Evolutionary conservation across 257 asterid species (phyloP).

Genomic region (Galeopsis tetrahit): DNA sequence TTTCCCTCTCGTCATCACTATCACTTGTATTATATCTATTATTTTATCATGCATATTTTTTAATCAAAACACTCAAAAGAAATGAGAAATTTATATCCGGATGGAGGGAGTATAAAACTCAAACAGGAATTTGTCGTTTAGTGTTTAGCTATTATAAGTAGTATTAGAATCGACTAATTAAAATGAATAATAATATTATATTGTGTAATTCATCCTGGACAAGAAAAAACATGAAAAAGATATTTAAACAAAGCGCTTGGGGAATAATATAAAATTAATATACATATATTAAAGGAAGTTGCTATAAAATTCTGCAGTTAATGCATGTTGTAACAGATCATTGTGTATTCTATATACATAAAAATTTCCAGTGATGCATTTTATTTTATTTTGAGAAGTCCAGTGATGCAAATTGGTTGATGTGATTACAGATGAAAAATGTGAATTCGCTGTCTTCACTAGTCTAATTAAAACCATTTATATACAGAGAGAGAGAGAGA

Average conservation of each 20-base stretch:
- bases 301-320: neutral
- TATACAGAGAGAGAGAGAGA: neutral
- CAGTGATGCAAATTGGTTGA: neutral
- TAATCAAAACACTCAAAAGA: too few species aligned
- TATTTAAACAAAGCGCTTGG: neutral
- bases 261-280: too few species aligned
- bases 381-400: too few species aligned
- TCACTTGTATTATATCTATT: too few species aligned
- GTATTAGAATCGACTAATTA: neutral
- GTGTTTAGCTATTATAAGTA: neutral
- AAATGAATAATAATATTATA: neutral
- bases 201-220: neutral
- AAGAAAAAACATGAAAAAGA: neutral
- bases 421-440: neutral
- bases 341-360: neutral
- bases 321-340: neutral
- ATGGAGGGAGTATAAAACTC: too few species aligned
- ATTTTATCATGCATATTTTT: too few species aligned
- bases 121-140: too few species aligned
- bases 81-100: too few species aligned
- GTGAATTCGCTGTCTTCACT: conserved; percentile 7
- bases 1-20: too few species aligned
- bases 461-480: neutral
- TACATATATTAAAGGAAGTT: neutral
- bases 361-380: neutral